Percentiles rank a stretch among this genome's conserved stretches.
phyloP scores from a whole-genome alignment of 306 rosid species.

The Gleditsia sinensis region DNA sequence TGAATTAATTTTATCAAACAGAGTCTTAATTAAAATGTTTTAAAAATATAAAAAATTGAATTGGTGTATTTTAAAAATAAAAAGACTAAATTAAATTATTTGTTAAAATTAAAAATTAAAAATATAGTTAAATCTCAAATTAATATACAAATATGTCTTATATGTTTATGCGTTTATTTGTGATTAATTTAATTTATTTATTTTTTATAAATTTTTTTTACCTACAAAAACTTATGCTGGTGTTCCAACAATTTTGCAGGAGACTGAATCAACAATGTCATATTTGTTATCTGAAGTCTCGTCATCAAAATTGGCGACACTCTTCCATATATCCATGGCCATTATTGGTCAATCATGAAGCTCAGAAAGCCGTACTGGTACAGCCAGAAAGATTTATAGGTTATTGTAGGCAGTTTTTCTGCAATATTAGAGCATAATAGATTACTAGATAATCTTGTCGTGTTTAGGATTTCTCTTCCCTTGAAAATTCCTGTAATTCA shows the following conservation, averaged over 20 bases:
- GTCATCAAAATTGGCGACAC: slow-evolving; percentile 39
- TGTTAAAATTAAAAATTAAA: not conserved
- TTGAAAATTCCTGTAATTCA: slow-evolving; percentile 36
- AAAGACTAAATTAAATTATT: not conserved
- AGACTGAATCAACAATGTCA: slow-evolving; percentile 35
- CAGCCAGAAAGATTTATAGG: slow-evolving; percentile 55
- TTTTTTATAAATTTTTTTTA: not conserved
- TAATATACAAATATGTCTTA: no score
- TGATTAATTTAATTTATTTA: not conserved
- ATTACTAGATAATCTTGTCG: slow-evolving; percentile 33
- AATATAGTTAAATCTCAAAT: no score
- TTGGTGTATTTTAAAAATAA: not conserved
- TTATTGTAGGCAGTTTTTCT: slow-evolving; percentile 54
- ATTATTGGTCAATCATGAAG: slow-evolving; percentile 48
- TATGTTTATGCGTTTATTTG: not conserved
- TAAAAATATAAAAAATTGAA: no score
- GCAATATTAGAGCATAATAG: slow-evolving; percentile 68
- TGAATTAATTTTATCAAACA: no score
- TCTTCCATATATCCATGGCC: slow-evolving; percentile 45
- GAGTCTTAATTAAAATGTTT: no score
- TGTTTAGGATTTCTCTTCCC: slow-evolving; percentile 30
- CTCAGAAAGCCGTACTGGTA: slow-evolving; percentile 39
- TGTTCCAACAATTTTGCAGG: no score
- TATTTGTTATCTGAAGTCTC: slow-evolving; percentile 32
- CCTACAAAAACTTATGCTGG: no score